Base-by-base conservation (phyloP, 495 filamentous ascomycete genomes). In the Talaromyces nanjingensis region DNA sequence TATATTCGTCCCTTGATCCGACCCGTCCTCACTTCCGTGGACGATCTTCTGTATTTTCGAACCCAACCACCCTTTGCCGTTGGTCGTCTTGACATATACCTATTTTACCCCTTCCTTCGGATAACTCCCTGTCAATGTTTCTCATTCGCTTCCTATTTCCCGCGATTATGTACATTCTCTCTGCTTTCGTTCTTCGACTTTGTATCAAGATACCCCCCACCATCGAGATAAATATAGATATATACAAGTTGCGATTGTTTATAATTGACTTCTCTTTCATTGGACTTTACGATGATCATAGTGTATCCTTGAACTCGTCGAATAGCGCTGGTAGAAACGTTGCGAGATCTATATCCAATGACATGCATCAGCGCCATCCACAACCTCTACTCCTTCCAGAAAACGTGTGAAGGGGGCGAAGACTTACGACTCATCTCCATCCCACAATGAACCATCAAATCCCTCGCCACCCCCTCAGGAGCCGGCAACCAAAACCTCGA, bases 161-260 rank as follows among this genome's bases (percentile, higher is more conserved):
- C 18, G 45, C 18, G n/a, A n/a, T 49, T 20, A 49, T 59, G 56
- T 59, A 59, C 56, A 59, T 22, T 59, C 6, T 27, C 53, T 49
- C 45, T 49, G n/a, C 45, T 37, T 59, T 59, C 31, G 14, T 37
- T 59, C 27, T 33, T 37, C 29, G 27, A 37, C 31, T 20, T 37
- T 59, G 56, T 59, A 59, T 59, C 24, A 37, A 59, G 56, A 59
- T 59, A 59, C 56, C 56, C 56, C 56, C 53, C 18, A 9, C 14
- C 20, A 20, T 56, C 53, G 27, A 59, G 56, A 59, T 59, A 59
- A 37, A 59, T 33, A 33, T 59, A 33, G 31, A 59, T 25, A 33
- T 59, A 37, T 33, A 59, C 27, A 59, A 37, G 31, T 20, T 16
- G 56, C 29, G 16, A 16, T 56, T 56, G 20, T n/a, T 56, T 16